Base-by-base conservation (phyloP, 805 yeast species). In the Saccharomycopsis malanga region DNA sequence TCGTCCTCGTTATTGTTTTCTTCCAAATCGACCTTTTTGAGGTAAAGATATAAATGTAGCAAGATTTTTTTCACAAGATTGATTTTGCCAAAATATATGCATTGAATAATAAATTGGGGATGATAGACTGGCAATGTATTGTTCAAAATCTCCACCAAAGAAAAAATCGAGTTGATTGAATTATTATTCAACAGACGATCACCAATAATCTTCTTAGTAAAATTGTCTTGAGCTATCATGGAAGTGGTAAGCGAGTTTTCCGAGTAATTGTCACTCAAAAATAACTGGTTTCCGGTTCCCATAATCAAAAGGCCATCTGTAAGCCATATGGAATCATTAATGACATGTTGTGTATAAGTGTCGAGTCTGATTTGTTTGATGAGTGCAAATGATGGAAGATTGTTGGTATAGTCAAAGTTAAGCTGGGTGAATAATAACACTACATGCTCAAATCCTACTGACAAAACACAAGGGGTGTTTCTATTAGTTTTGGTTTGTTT, bases 41-140 rank as follows among this genome's bases (percentile, higher is more conserved):
- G 58, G 35, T 60, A 66, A 12, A 72, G 60, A 50, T 79, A 75
- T 34, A 89, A 63, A 20, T 69, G 63, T 10, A 74, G 64, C 17
- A 91, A 57, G 1, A 89, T 69, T 34, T 70, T 72, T 51, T 77
- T 72, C 1, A 79, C 89, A 2, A 77, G 58, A 9, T 66, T 64
- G 12, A 74, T 53, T 52, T 81, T 79, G 23, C 80, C 81, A 54
- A 77, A 73, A 56, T 83, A 79, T 17, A 89, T 61, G 3, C 81
- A 67, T 61, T 89, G 96, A 39, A 87, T 80, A 41, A 89, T 62
- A 45, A 87, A 73, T 61, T 88, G 96, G 0, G 98, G 98, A 58
- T 91, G 97, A 56, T 86, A 89, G 0, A 87, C 65, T 0, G 97
- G 96, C 14, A 91, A 62, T 0, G 94, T 93, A 27, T 97, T 97